Base-by-base conservation (phyloP, 495 filamentous ascomycete genomes). In the Aspergillus diversus region DNA sequence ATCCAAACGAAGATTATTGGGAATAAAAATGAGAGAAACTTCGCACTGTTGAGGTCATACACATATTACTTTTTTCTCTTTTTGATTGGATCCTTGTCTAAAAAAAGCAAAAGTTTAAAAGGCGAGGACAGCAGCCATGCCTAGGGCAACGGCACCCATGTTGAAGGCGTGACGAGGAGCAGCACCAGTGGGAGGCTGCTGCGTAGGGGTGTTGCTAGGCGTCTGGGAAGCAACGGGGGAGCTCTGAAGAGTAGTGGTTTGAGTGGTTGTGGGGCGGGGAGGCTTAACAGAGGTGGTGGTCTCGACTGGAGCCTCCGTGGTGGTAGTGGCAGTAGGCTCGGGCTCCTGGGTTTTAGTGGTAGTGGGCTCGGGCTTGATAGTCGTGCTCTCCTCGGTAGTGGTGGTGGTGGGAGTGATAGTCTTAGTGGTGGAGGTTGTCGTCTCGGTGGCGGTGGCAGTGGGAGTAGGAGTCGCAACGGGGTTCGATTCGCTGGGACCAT, bases 71-170 rank as follows among this genome's bases (percentile, higher is more conserved):
- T 4, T 43, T 43, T 13, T 13, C n/a, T 43, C n/a, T 43, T 12
- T 27, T 27, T 27, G 21, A 27, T 27, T 27, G 21, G 21, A 27
- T 27, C 21, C 21, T 27, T 27, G 21, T 27, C 21, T 27, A 27
- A 27, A 27, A 27, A 27, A 27, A 27, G 21, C 21, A 11, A 43
- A 50, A 17, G 47, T 48, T 77, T 81, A 81, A 63, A 82, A 72
- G 56, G 77, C 76, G 54, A 82, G 67, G 61, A 77, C 69, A 57
- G 77, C 78, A 57, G 72, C 63, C 39, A 77, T 59, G 73, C 73
- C 83, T 33, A 76, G 76, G 32, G 77, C 75, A 54, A 81, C 71
- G 51, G 78, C 80, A 55, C 76, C 81, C 65, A 83, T 64, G 75
- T 75, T 76, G 69, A 79, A 64, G 58, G 70, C 75, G 59, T 76